Evolutionary conservation across 2,329 filamentous ascomycete species (phyloP), one percentile per base, ranked within the genome.

Genomic region (Penicillium sp.): DNA sequence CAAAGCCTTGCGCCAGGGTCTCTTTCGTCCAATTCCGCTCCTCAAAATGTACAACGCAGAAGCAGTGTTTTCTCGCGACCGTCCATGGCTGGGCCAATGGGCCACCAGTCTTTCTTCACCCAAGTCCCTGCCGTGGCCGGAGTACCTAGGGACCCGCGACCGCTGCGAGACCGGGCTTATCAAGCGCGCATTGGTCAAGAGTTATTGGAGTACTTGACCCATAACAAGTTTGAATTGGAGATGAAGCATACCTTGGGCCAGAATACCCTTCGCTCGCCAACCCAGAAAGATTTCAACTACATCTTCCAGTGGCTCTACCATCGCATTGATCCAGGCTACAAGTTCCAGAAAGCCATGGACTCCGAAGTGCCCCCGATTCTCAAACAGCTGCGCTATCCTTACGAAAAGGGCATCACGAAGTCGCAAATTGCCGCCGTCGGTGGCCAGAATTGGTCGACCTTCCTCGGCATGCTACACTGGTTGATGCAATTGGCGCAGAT

Each of bases 291-390:
- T 70, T 99, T 99, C 76, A 94, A 95, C 66, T 88, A 84, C 72
- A 95, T 99, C 81, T 99, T 99, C 67, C 91, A 97, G 66, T 99
- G 92, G 89, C 79, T 99, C 3, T 99, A 99, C 72, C 90, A 91
- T 66, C 88, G 91, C 51, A 95, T 99, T 67, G 94, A 99, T 68
- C 94, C 94, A 0, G 89, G 87, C 63, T 95, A 97, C 70, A 85
- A 87, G 31, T 97, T 99, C 65, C 86, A 92, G 65, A 96, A 96
- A 71, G 89, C 87, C 45, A 96, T 97, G 64, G 94, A 97, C 69
- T 88, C 92, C 50, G 95, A 99, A 69, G 92, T 97, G 0, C 92
- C 92, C 11, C 87, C 91, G 0, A 86, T 99, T 40, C 77, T 99
- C 53, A 95, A 96, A 68, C 92, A 96, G 69, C 76, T 99, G 65